Base-by-base conservation (phyloP, 805 yeast species). In the Clavispora santaluciae region DNA sequence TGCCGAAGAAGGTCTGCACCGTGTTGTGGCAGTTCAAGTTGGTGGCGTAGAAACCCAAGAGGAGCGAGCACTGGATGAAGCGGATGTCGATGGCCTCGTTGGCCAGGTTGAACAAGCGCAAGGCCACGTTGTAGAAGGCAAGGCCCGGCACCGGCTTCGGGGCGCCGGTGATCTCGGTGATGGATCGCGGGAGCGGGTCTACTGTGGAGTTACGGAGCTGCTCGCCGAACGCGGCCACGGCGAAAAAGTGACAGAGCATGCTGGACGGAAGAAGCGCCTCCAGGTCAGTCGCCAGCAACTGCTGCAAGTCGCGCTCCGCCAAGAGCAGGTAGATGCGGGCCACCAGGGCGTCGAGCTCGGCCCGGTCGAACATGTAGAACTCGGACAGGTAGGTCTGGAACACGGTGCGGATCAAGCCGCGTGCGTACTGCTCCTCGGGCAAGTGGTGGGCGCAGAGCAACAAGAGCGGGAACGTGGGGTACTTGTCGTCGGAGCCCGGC, bases 1-100 rank as follows among this genome's bases (percentile, higher is more conserved):
- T 62, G 1, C 72, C 72, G 35, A 65, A 57, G 45, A 55, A 67
- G 41, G 63, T 66, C 49, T 63, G 63, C 17, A 61, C 70, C 6
- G 71, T 63, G 42, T 64, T 66, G 46, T 61, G 60, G 9, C 68
- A 46, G 40, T 60, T 59, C 33, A 67, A 52, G 47, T 67, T 68
- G 21, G 66, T 63, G 3, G 70, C 59, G 41, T 57, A 68, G 11
- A 68, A 49, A 1, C 64, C 73, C 31, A 68, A 43, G 2, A 66
- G 34, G 18, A 62, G 38, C 6, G 68, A 59, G 30, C 63, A 51
- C 44, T 65, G 72, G 31, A 68, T 65, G 42, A 61, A 66, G n/a
- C 54, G 57, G 21, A 56, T 33, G 24, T 54, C 55, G 8, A 63
- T 51, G 22, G 51, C 56, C 43, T 66, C 70, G 35, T 55, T 57